Evolutionary conservation across 495 filamentous ascomycete genomes (phyloP).

Genomic region (Tuber calosporum): DNA sequence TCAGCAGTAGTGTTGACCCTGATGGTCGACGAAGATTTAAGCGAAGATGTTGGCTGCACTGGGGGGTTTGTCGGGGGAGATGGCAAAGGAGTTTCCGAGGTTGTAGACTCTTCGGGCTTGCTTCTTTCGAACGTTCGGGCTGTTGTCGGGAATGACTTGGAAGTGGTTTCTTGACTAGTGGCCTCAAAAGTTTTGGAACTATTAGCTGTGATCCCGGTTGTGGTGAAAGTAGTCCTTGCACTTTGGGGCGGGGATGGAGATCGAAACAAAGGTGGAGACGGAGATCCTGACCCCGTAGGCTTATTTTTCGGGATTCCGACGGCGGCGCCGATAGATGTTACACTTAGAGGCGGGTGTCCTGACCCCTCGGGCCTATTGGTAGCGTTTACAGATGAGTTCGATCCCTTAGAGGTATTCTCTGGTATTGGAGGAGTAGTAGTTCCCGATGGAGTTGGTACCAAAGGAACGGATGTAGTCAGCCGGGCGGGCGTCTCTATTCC

Average conservation of each 20-base stretch:
- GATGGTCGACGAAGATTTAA: not conserved
- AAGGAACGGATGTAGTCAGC: not conserved
- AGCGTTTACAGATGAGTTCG: not conserved
- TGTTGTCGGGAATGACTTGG: not conserved
- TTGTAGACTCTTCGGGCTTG: not conserved
- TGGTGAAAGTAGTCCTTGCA: not conserved
- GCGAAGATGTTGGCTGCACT: not conserved
- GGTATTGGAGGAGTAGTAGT: not conserved
- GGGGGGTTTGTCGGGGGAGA: not conserved
- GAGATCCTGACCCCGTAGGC: not conserved
- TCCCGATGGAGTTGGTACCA: not conserved
- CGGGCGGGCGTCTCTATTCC: not conserved
- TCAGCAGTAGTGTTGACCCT: not conserved
- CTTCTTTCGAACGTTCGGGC: not conserved
- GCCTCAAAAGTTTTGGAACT: not conserved
- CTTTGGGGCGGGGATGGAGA: not conserved
- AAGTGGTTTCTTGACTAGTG: not conserved
- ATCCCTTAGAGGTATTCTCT: not conserved
- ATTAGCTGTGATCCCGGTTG: not conserved
- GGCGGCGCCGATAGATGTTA: not conserved
- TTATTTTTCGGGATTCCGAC: not conserved
- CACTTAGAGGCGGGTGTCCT: not conserved
- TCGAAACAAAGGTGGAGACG: not conserved
- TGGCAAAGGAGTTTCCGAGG: not conserved
- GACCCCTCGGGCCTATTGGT: not conserved